A percentile compares a stretch with the other conserved stretches of the same genome.
phyloP scores from a whole-genome alignment of 73 alveolate species.

The Tetrahymena borealis region DNA sequence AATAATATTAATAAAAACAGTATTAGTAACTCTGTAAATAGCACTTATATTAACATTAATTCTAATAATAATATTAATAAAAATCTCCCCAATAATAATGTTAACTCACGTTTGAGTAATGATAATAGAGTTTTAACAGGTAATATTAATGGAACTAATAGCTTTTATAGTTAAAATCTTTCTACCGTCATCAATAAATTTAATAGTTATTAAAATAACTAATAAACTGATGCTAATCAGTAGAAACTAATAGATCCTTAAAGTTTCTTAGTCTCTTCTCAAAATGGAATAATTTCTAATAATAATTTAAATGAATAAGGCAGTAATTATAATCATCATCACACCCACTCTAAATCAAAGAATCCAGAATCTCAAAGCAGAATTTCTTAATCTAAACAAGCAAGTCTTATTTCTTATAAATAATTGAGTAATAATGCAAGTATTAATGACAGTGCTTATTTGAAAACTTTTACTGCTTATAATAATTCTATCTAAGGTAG shows the following conservation, averaged over 20 bases:
- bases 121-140: too few species aligned
- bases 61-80: too few species aligned
- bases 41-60: too few species aligned
- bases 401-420: neutral
- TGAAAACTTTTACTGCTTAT: neutral
- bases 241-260: neutral
- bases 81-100: too few species aligned
- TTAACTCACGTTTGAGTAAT: too few species aligned
- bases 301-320: neutral
- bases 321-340: neutral
- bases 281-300: neutral
- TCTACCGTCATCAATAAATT: too few species aligned
- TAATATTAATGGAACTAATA: too few species aligned
- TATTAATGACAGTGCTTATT: neutral
- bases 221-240: neutral
- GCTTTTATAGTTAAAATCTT: too few species aligned
- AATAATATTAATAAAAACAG: neutral
- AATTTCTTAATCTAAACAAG: neutral
- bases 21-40: too few species aligned
- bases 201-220: too few species aligned
- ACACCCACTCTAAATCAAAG: neutral
- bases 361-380: neutral
- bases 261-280: neutral
- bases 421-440: neutral
- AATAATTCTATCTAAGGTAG: neutral